Evolutionary conservation across 2,329 filamentous ascomycete genomes (phyloP).

Genomic region (Zopfia rhizophila): DNA sequence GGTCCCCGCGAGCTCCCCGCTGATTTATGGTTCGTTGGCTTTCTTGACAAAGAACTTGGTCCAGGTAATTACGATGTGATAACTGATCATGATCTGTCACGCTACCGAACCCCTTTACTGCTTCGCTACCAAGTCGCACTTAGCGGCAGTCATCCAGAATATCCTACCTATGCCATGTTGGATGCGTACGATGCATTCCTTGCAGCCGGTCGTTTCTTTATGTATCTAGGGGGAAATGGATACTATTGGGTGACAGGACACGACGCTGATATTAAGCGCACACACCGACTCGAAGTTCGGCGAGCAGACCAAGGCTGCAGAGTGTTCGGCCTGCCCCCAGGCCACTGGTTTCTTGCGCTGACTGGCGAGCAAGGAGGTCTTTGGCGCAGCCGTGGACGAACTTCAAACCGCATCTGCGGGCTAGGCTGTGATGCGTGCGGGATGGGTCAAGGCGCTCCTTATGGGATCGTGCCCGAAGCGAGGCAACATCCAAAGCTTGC

Average conservation of each 20-base stretch:
- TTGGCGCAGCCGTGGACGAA: constrained; percentile 44
- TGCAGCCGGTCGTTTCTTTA: constrained; percentile 44
- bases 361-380: constrained; percentile 46
- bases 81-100: constrained; percentile 51
- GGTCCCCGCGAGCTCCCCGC: constrained; percentile 51
- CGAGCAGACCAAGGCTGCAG: constrained; percentile 48
- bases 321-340: constrained; percentile 37
- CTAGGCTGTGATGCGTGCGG: constrained; percentile 45
- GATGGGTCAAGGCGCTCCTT: constrained; percentile 40
- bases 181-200: constrained; percentile 42
- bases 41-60: constrained; percentile 43
- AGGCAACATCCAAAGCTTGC: constrained; percentile 20
- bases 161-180: constrained; percentile 40
- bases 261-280: constrained; percentile 26
- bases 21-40: constrained; percentile 49
- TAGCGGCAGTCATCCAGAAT: constrained; percentile 49
- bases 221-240: constrained; percentile 54
- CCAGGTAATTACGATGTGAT: constrained; percentile 46
- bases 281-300: constrained; percentile 50
- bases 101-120: constrained; percentile 26
- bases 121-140: constrained; percentile 37
- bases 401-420: constrained; percentile 45
- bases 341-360: constrained; percentile 41
- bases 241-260: constrained; percentile 48
- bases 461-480: constrained; percentile 21